Conservation (phyloP, 2,329 filamentous ascomycete species). For the Alternaria sp. region DNA sequence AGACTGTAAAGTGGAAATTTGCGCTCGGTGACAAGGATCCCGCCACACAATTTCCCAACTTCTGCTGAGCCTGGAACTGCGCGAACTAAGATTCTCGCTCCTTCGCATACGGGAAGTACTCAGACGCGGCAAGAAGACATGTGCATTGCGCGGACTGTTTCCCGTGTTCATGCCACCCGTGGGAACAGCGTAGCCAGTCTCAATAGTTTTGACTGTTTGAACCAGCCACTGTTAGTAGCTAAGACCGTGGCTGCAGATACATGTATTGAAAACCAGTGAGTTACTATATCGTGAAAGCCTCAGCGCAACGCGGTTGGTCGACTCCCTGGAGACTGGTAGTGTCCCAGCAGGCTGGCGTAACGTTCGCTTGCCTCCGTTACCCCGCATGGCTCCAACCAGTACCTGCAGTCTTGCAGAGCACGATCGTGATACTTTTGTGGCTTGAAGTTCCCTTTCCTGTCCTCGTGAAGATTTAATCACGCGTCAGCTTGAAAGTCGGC, state of each 20-base stretch:
- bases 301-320: slow-evolving; percentile 4
- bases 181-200: background rate
- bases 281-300: slow-evolving; percentile 15
- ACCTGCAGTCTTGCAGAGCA: background rate
- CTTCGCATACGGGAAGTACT: background rate
- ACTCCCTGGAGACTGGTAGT: slow-evolving; percentile 15
- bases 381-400: slow-evolving; percentile 8
- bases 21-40: background rate
- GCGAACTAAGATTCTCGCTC: background rate
- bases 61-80: background rate
- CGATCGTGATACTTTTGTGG: background rate
- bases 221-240: slow-evolving; percentile 1
- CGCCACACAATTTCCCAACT: background rate
- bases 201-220: background rate
- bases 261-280: slow-evolving; percentile 42
- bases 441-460: background rate
- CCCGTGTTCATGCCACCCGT: background rate
- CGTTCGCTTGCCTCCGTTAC: slow-evolving; percentile 20
- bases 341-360: slow-evolving; percentile 16
- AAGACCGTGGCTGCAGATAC: slow-evolving; percentile 34
- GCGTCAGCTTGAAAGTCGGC: background rate
- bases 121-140: background rate
- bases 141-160: background rate
- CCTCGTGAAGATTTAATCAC: background rate
- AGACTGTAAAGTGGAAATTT: background rate